Evolutionary conservation across 495 filamentous ascomycete genomes (phyloP).

Genomic region (Venustampulla echinocandica): DNA sequence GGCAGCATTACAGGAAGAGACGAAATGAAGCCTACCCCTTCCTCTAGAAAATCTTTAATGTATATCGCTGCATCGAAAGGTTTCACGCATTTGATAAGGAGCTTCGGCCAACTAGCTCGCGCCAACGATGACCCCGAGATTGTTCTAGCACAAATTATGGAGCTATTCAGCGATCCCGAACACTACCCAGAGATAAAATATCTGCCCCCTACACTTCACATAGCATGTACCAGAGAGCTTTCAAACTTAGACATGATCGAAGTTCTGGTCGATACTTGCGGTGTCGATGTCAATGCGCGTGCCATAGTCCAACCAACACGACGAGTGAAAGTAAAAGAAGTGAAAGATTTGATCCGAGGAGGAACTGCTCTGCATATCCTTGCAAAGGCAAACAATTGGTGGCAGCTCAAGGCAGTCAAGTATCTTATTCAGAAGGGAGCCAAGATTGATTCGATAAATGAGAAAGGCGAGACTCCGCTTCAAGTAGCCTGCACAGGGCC

Average conservation of each 20-base stretch:
- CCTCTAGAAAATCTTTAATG: not conserved
- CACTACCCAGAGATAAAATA: not conserved
- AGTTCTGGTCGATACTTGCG: slow-evolving; percentile 32
- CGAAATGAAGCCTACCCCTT: not conserved
- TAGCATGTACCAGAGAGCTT: slow-evolving; percentile 18
- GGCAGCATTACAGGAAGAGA: slow-evolving; percentile 3
- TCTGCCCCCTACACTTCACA: slow-evolving; percentile 4
- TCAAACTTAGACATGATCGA: slow-evolving; percentile 37
- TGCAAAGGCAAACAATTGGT: slow-evolving; percentile 32
- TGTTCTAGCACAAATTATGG: not conserved
- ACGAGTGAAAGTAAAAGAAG: not conserved
- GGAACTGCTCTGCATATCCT: slow-evolving; percentile 31
- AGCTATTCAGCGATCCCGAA: slow-evolving; percentile 15
- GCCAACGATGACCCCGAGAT: slow-evolving; percentile 7
- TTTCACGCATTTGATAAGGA: slow-evolving; percentile 1
- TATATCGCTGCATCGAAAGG: slow-evolving; percentile 10
- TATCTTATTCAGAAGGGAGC: slow-evolving; percentile 37
- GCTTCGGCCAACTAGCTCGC: not conserved
- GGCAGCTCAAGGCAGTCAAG: slow-evolving; percentile 35
- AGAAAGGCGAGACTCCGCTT: slow-evolving; percentile 32
- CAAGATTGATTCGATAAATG: slow-evolving; percentile 29
- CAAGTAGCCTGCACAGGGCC: slow-evolving; percentile 22
- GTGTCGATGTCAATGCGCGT: slow-evolving; percentile 28
- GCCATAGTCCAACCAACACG: not conserved
- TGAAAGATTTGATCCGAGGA: slow-evolving; percentile 13